Evolutionary conservation across 2,329 filamentous ascomycete genomes (phyloP).

Genomic region (Didymella pinodella): DNA sequence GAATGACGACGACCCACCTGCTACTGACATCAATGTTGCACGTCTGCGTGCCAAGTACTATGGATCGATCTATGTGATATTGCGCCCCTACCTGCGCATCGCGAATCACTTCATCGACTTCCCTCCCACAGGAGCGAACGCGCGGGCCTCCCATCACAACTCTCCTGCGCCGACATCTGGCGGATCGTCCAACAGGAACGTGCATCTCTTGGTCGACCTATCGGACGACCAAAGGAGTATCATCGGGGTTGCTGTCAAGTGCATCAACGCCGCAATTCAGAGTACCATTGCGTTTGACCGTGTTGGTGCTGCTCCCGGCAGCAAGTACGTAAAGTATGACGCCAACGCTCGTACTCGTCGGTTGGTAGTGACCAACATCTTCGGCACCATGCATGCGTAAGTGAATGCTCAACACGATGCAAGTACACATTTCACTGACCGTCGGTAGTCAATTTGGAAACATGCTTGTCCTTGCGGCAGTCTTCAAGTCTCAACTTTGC

Average conservation of each 20-base stretch:
- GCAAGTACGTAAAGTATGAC: constrained; percentile 56
- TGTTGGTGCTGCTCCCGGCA: constrained; percentile 53
- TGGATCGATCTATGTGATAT: constrained; percentile 88
- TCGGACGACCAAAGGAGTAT: constrained; percentile 36
- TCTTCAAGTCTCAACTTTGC: constrained; percentile 67
- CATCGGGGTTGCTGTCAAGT: constrained; percentile 41
- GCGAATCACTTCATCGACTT: constrained; percentile 61
- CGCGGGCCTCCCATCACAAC: constrained; percentile 36
- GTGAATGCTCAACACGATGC: constrained; percentile 25
- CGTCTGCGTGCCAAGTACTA: constrained; percentile 93
- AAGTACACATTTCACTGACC: constrained; percentile 18
- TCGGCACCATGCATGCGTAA: constrained; percentile 51
- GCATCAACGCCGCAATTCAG: constrained; percentile 70
- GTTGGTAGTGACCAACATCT: constrained; percentile 91
- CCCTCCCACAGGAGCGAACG: constrained; percentile 54
- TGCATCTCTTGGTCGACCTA: constrained; percentile 41
- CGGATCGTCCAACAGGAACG: constrained; percentile 26
- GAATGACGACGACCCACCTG: constrained; percentile 73
- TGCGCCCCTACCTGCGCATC: constrained; percentile 76
- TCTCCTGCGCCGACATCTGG: constrained; percentile 57
- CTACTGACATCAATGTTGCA: constrained; percentile 79
- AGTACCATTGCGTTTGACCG: constrained; percentile 85
- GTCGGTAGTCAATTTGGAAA: constrained; percentile 89
- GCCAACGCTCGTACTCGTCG: constrained; percentile 64
- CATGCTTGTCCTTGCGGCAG: constrained; percentile 85